Conservation (phyloP, 2,329 filamentous ascomycete genomes). For the Botrytis fragariae region DNA sequence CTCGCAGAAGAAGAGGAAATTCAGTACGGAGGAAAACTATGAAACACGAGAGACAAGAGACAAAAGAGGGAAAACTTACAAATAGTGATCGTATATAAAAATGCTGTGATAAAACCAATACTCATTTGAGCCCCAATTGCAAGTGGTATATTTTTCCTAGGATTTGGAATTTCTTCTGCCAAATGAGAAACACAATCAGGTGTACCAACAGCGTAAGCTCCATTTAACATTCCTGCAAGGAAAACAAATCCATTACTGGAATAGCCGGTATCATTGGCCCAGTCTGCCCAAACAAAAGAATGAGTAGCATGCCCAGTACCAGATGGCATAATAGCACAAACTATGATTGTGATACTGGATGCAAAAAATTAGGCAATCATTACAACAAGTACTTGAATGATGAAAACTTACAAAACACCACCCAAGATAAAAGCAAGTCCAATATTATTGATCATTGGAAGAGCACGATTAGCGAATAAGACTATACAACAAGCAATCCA, state of each 20-base stretch:
- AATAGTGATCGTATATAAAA: slow-evolving; percentile 51
- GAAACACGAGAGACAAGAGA: neutral
- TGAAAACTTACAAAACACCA: slow-evolving; percentile 42
- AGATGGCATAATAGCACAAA: slow-evolving; percentile 54
- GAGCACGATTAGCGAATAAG: slow-evolving; percentile 53
- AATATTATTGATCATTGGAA: slow-evolving; percentile 53
- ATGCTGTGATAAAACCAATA: slow-evolving; percentile 51
- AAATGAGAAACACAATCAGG: slow-evolving; percentile 64
- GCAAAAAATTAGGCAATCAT: neutral
- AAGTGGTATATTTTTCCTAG: slow-evolving; percentile 52
- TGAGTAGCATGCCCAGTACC: slow-evolving; percentile 43
- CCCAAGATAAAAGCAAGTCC: slow-evolving; percentile 52
- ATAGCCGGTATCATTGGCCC: slow-evolving; percentile 47
- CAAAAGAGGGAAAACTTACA: neutral
- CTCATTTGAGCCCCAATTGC: slow-evolving; percentile 51
- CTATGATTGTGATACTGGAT: slow-evolving; percentile 41
- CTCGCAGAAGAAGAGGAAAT: neutral
- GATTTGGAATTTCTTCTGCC: slow-evolving; percentile 60
- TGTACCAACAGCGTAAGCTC: slow-evolving; percentile 65
- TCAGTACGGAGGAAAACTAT: neutral
- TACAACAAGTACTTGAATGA: neutral
- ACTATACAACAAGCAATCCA: slow-evolving; percentile 47
- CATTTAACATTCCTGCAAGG: slow-evolving; percentile 61
- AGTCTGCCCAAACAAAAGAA: slow-evolving; percentile 47
- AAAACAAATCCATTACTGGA: slow-evolving; percentile 55